Evolutionary conservation across 2,329 filamentous ascomycete species (phyloP).

Genomic region (Cytospora piceicola): DNA sequence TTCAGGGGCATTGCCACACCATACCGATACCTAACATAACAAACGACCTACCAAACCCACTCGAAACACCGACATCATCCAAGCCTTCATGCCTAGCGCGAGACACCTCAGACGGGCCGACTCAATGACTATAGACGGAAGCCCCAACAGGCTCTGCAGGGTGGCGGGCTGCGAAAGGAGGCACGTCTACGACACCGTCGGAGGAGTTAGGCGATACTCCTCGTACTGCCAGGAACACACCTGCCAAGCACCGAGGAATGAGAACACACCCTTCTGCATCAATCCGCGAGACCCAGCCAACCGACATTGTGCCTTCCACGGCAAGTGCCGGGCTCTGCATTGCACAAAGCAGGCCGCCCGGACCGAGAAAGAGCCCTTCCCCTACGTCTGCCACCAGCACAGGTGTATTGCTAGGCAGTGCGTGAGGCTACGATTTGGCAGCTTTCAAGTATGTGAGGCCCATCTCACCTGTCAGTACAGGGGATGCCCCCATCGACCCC

Average conservation of each 20-base stretch:
- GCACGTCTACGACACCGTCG: conserved; percentile 14
- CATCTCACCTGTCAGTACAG: conserved; percentile 24
- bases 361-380: conserved; percentile 20
- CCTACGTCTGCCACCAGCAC: conserved; percentile 23
- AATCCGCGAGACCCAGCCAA: conserved; percentile 25
- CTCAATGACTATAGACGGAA: conserved; percentile 12
- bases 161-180: conserved; percentile 14
- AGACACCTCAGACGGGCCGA: conserved; percentile 9
- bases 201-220: conserved; percentile 9
- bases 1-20: conserved; percentile 15
- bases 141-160: conserved; percentile 7
- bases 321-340: conserved; percentile 17
- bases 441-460: conserved; percentile 15
- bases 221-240: conserved; percentile 30
- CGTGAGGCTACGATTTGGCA: not conserved
- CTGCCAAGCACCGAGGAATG: conserved; percentile 23
- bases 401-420: conserved; percentile 19
- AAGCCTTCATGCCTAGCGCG: conserved; percentile 13
- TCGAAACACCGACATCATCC: conserved; percentile 8
- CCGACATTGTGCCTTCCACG: conserved; percentile 28
- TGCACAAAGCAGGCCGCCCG: conserved; percentile 21
- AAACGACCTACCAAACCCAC: conserved; percentile 6
- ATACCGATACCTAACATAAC: conserved; percentile 1
- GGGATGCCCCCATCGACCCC: conserved; percentile 17
- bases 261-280: conserved; percentile 26